Percentiles rank a stretch among this genome's conserved stretches.
These are phyloP conservation scores for Nemophila menziesii DNA, from an alignment of 257 asterid genomes.

Conservation along the genomic window DNA sequence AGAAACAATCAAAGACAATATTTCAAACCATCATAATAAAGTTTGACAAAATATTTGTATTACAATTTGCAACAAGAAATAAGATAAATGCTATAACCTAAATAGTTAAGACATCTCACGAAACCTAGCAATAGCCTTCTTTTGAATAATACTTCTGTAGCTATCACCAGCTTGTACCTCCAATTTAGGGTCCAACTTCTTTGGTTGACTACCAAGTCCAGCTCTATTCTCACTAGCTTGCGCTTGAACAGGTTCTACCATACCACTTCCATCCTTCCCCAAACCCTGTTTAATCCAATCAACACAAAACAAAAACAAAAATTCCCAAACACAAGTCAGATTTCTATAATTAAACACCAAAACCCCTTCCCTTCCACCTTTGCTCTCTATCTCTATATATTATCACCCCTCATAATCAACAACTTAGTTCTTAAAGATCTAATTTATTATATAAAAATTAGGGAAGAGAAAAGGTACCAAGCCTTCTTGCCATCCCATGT, in stretches of 20 bases:
- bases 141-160: slow-evolving; percentile 88
- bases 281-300: slow-evolving; percentile 52
- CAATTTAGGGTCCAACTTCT: slow-evolving; percentile 61
- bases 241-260: slow-evolving; percentile 92
- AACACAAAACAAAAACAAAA: slow-evolving; percentile 31
- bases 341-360: slow-evolving; percentile 3
- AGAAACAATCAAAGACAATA: too few species aligned
- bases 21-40: too few species aligned
- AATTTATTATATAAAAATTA: too few species aligned
- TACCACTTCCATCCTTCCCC: slow-evolving; percentile 92
- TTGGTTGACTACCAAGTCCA: slow-evolving; percentile 80
- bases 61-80: too few species aligned
- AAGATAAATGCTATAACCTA: too few species aligned
- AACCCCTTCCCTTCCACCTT: slow-evolving; percentile 19
- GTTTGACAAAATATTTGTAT: too few species aligned
- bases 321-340: slow-evolving; percentile 31
- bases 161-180: slow-evolving; percentile 98
- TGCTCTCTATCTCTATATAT: too few species aligned
- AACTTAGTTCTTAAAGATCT: too few species aligned
- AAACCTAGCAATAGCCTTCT: slow-evolving; percentile 94
- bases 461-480: slow-evolving; percentile 80
- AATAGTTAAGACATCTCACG: slow-evolving; percentile 91
- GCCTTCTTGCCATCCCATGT: slow-evolving; percentile 99
- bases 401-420: neutral
- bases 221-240: slow-evolving; percentile 65